These are phyloP conservation scores for Teratosphaeriaceae sp. DNA, from an alignment of 2,329 filamentous ascomycete species.

Conservation along the genomic window DNA sequence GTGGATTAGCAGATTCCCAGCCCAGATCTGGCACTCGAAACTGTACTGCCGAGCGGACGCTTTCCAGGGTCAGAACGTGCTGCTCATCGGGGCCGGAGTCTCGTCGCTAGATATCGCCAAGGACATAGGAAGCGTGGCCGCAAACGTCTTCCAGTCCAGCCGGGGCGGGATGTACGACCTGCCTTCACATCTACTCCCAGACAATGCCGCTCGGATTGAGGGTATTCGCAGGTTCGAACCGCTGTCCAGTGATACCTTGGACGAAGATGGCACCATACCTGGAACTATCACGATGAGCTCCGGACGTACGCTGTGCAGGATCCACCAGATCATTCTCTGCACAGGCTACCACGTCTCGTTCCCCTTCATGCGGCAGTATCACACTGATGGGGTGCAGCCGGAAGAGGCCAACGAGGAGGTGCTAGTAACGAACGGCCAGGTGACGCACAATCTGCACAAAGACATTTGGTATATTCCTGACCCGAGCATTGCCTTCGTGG, in stretches of 20 bases:
- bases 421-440: constrained; percentile 58
- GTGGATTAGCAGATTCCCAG: constrained; percentile 41
- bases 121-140: constrained; percentile 42
- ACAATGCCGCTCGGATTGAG: constrained; percentile 46
- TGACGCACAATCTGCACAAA: constrained; percentile 60
- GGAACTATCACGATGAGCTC: constrained; percentile 48
- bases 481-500: constrained; percentile 56
- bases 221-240: constrained; percentile 43
- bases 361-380: constrained; percentile 54
- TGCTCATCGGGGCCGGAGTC: constrained; percentile 51
- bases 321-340: constrained; percentile 57
- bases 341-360: constrained; percentile 64
- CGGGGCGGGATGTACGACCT: constrained; percentile 57
- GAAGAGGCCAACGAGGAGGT: constrained; percentile 46
- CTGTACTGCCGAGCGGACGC: constrained; percentile 40
- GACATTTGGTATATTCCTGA: constrained; percentile 68
- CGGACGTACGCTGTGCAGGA: constrained; percentile 45
- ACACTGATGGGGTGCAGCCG: constrained; percentile 38
- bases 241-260: constrained; percentile 11
- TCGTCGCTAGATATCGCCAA: constrained; percentile 50
- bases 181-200: constrained; percentile 47
- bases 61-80: constrained; percentile 50
- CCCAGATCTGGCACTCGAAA: constrained; percentile 46
- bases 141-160: constrained; percentile 48
- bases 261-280: constrained; percentile 37